These are phyloP conservation scores for Diplodia sapinea DNA, from an alignment of 2,329 filamentous ascomycete genomes.

Conservation along the genomic window DNA sequence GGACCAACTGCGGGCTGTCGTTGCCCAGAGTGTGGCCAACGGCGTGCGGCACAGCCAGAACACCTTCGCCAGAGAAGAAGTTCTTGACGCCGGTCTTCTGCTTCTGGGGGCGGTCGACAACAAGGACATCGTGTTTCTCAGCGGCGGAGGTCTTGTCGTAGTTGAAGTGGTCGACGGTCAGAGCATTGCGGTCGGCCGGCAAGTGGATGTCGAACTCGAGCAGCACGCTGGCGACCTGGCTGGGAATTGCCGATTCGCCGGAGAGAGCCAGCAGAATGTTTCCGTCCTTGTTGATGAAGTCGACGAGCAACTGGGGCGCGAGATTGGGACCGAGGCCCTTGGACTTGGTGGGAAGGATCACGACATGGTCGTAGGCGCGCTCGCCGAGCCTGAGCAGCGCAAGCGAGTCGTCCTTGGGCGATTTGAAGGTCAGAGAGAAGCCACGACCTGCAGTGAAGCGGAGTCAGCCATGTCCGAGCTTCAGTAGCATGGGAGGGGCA, in stretches of 20 bases:
- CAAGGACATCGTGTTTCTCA: conserved; percentile 86
- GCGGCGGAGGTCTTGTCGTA: conserved; percentile 78
- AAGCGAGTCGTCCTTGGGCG: conserved; percentile 78
- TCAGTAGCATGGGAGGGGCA: not conserved
- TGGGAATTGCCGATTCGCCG: conserved; percentile 70
- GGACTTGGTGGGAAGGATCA: conserved; percentile 85
- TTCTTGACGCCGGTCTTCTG: conserved; percentile 73
- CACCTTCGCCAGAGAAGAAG: conserved; percentile 73
- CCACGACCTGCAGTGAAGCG: conserved; percentile 68
- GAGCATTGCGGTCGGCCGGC: conserved; percentile 81
- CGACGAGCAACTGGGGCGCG: conserved; percentile 82
- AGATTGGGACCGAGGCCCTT: conserved; percentile 92
- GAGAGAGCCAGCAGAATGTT: conserved; percentile 90
- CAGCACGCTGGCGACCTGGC: conserved; percentile 77
- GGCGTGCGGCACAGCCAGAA: conserved; percentile 81
- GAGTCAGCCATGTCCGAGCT: not conserved
- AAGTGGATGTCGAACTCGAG: conserved; percentile 87
- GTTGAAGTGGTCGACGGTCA: conserved; percentile 95
- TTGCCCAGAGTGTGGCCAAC: conserved; percentile 83
- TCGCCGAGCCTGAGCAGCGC: conserved; percentile 85
- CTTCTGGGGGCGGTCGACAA: conserved; percentile 71
- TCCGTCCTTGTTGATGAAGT: conserved; percentile 89
- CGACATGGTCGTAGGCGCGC: conserved; percentile 85
- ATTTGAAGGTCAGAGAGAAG: conserved; percentile 79
- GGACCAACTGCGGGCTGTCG: conserved; percentile 74